Percentiles rank a stretch among this genome's conserved stretches.
Evolutionary conservation across 441 rosid genomes (phyloP).

Genomic region (Cnidoscolus chayamansa): DNA sequence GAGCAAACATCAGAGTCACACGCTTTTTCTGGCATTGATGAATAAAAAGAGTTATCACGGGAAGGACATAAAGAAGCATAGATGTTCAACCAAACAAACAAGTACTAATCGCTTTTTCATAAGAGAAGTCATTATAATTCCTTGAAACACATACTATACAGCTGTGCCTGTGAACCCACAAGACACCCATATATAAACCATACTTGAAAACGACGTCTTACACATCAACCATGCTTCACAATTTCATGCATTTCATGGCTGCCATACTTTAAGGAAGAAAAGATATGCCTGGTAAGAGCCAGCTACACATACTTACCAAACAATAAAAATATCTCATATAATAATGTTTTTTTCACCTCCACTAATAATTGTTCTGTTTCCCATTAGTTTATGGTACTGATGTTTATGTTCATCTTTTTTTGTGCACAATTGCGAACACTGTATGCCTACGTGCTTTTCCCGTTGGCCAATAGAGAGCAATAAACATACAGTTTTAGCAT

Average conservation of each 20-base stretch:
- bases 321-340: not conserved
- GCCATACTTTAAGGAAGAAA: conserved; percentile 24
- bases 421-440: not conserved
- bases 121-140: conserved; percentile 3
- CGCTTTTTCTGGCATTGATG: not conserved
- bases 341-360: not conserved
- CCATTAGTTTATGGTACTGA: not conserved
- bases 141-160: conserved; percentile 10
- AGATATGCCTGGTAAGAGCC: conserved; percentile 22
- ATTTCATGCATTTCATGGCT: conserved; percentile 25
- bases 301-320: conserved; percentile 27
- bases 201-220: conserved; percentile 22
- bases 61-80: not conserved
- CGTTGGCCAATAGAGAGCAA: not conserved
- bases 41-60: not conserved
- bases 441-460: not conserved
- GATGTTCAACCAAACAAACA: conserved; percentile 2
- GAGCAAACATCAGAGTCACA: conserved; percentile 6
- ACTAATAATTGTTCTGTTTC: conserved; percentile 7
- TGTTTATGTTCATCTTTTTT: not conserved
- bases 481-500: not conserved
- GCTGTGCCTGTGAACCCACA: conserved; percentile 29
- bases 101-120: not conserved
- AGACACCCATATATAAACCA: conserved; percentile 10
- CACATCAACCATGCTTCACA: conserved; percentile 19